Evolutionary conservation across 108 stramenopile genomes (phyloP), one percentile per base, ranked within the genome.

Genomic region (Stephanodiscus triporus): DNA sequence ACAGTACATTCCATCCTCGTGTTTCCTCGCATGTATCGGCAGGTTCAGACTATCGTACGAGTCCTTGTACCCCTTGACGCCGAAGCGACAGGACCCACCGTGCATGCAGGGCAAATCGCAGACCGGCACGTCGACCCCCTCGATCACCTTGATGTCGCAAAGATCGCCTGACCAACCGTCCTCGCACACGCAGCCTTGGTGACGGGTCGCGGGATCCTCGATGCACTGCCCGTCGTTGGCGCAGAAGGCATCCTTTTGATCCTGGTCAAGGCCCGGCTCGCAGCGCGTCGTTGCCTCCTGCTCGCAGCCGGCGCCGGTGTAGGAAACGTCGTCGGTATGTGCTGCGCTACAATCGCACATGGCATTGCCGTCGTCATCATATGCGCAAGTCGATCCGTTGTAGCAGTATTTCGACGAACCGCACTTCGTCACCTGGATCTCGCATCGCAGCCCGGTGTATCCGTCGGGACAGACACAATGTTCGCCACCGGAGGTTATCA

Each of bases 1-100:
- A n/a, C 88, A 88, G 60, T 88, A 83, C 86, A 86, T 86, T 45
- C 85, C 84, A 69, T 76, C 45, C 4, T 68, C 67, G 5, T 77
- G 50, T 36, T 59, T 82, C 6, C 11, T 55, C 20, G 50, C 56
- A 45, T 48, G 61, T 27, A 72, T 59, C 16, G 63, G 62, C 32
- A 79, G 45, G 43, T 59, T 53, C 20, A 79, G 70, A 0, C 17
- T 57, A 30, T 79, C 78, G 32, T 61, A 66, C 6, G 47, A 24
- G 50, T 79, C 78, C 58, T 79, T 79, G 58, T 72, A 66, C 6
- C 78, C 78, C 47, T 79, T 79, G 22, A 79, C 71, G 11, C 78
- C 78, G 45, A 79, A 56, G 16, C 78, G 78, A 67, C 78, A 79
- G 0, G 78, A 79, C 9, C 78, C 78, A 38, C 66, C 70, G 32